Base-by-base conservation (phyloP, 305 asterid genomes). In the Euphrasia arctica region DNA sequence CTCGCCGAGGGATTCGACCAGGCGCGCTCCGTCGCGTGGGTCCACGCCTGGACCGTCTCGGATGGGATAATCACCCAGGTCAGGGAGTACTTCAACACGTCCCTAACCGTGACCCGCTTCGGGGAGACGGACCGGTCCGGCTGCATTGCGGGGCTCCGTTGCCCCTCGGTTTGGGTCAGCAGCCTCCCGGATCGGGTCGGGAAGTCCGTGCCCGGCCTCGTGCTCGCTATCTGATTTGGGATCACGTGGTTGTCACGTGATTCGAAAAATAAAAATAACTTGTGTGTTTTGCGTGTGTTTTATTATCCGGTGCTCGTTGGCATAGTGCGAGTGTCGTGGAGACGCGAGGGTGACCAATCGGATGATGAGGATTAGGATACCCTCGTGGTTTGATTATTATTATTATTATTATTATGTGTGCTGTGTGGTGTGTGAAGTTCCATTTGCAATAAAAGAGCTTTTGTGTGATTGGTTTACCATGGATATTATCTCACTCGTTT, bases 31-130 rank as follows among this genome's bases (percentile, higher is more conserved):
- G 75, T 89, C 59, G 78, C 86, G 67, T 92, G 97, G 98, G 90
- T 92, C 28, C 98, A 92, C 82, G 98, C 98, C 69, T 92, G 98
- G 98, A 87, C 97, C 64, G 97, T 89, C 51, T 55, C 84, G 13
- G 85, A 89, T 87, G 97, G 95, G 87, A 72, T 87, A 80, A 89
- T 92, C 57, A 89, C 95, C 69, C 97, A 92, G 83, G 87, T 92
- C 11, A 67, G 97, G 12, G 98, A 92, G 83, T 89, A 92, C 68
- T 80, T 92, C 85, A 92, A 92, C 77, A 89, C 98, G 8, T 88
- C 98, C 25, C 86, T 92, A 18, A 89, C 95, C 14, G 98, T 92
- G 0, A 87, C 98, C 11, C 85, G 97, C 0, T 11, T 89, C 50
- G 83, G 84, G 0, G 70, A 72, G 18, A 1, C 79, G 0, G 77